Base-by-base conservation (phyloP, 75 land plant species). In the Larix kaempferi region DNA sequence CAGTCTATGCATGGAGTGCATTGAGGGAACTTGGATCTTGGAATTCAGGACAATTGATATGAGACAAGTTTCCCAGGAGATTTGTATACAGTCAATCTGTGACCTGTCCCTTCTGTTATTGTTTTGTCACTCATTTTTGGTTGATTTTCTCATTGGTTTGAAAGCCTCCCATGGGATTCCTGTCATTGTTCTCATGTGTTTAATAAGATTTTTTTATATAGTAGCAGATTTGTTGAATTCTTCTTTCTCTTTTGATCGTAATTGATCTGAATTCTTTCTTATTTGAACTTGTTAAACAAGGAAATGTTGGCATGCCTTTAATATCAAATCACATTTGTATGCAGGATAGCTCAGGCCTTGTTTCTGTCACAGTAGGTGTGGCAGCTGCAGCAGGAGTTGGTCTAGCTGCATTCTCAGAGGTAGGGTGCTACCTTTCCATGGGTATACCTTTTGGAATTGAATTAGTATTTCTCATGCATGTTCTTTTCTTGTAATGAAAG, bases 341-440 rank as follows among this genome's bases (percentile, higher is more conserved):
- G 44, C 86, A 95, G 98, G 98, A 95, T 26, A 82, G 62, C 17
- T 67, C 84, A 0, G 85, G 85, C 62, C 83, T 82, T 8, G 54
- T 84, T 73, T 82, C 94, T 79, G 85, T 82, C 8, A 80, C 91
- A 10, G 78, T 89, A 71, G 94, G 85, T 37, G 65, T 92, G 57
- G 98, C 95, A 49, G 99, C 98, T 29, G 99, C 93, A 19, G 82
- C 99, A 64, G 99, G 95, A 44, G 76, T 92, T 73, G 89, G 99
- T 73, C 37, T 89, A 52, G 89, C 89, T 65, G 93, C 94, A 25
- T 92, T 92, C 27, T 82, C 99, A 56, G 99, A 96, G 98, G 99
- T 92, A 74, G 16, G 71, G 15, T 3, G 67, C 25, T 71, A 21
- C 23, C 13, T 12, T 12, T 67, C 17, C 25, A 13, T 77, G 39